Evolutionary conservation across 768 basidiomycete species (phyloP).

Genomic region (Scleroderma bovista): DNA sequence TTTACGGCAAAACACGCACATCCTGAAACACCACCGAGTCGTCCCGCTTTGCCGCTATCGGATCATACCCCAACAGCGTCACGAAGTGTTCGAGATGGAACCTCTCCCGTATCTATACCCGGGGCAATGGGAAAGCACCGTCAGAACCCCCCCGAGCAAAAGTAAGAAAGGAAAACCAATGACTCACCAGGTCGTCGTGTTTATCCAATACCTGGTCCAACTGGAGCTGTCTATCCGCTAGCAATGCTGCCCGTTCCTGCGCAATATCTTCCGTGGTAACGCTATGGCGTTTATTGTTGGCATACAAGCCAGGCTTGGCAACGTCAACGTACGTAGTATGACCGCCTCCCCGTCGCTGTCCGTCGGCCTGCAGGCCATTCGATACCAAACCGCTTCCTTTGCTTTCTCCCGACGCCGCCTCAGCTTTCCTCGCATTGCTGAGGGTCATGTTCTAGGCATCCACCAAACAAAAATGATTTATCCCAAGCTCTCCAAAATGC

Average conservation of each 20-base stretch:
- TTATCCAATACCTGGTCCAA: constrained; percentile 53
- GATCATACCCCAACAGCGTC: constrained; percentile 72
- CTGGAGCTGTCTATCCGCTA: constrained; percentile 55
- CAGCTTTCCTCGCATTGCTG: neutral
- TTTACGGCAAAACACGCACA: constrained; percentile 53
- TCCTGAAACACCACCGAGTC: constrained; percentile 66
- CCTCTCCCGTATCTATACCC: constrained; percentile 66
- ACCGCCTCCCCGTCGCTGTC: neutral
- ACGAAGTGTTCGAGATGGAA: constrained; percentile 87
- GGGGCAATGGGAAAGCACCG: constrained; percentile 1
- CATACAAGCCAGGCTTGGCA: neutral
- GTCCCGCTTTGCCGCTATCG: constrained; percentile 66
- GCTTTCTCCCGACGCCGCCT: neutral
- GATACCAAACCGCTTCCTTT: neutral
- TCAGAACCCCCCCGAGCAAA: neutral
- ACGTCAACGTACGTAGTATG: neutral
- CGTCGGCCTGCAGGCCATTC: neutral
- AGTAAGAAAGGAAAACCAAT: neutral
- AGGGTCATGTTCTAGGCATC: neutral
- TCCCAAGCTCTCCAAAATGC: neutral
- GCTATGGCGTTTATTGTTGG: neutral
- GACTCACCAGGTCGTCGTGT: constrained; percentile 73
- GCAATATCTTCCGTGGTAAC: constrained; percentile 19
- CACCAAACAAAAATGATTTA: neutral
- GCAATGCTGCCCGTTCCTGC: constrained; percentile 38